phyloP scores from a whole-genome alignment of 2,329 filamentous ascomycete species.

The Beauveria brongniartii region DNA sequence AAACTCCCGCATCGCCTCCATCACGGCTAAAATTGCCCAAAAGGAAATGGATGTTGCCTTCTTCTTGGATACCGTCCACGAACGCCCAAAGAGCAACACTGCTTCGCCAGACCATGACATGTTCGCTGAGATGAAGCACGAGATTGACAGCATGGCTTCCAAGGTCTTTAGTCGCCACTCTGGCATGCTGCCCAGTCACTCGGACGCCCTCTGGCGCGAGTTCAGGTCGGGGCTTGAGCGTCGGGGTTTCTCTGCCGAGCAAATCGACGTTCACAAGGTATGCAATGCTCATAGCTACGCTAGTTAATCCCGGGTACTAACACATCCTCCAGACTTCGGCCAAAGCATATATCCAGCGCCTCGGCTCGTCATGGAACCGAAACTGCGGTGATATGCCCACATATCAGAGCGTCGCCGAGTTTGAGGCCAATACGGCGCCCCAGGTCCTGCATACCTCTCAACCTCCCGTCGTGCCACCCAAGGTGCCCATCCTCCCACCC shows the following conservation, averaged over 20 bases:
- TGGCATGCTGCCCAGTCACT: conserved; percentile 32
- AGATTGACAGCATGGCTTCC: conserved; percentile 49
- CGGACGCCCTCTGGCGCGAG: conserved; percentile 48
- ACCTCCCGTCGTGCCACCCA: conserved; percentile 16
- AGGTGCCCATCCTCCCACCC: conserved; percentile 11
- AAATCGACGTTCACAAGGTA: conserved; percentile 51
- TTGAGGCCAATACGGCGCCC: conserved; percentile 24
- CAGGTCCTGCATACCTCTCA: conserved; percentile 20
- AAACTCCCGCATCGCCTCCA: conserved; percentile 32
- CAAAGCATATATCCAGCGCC: conserved; percentile 52
- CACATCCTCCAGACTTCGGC: conserved; percentile 41
- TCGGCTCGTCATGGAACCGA: conserved; percentile 41
- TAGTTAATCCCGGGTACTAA: conserved; percentile 13
- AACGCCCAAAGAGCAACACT: conserved; percentile 36
- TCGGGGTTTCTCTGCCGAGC: conserved; percentile 49
- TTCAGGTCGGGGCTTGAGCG: conserved; percentile 50
- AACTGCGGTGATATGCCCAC: conserved; percentile 39
- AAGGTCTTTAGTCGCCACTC: conserved; percentile 38
- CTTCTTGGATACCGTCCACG: conserved; percentile 50
- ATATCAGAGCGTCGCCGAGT: conserved; percentile 45
- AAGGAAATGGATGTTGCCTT: conserved; percentile 46
- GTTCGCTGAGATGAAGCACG: conserved; percentile 49
- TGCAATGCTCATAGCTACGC: conserved; percentile 37
- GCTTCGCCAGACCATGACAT: conserved; percentile 30
- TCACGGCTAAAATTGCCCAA: conserved; percentile 38